These are phyloP conservation scores for Amanita rimosa DNA, from an alignment of 768 basidiomycete species.

Conservation along the genomic window DNA sequence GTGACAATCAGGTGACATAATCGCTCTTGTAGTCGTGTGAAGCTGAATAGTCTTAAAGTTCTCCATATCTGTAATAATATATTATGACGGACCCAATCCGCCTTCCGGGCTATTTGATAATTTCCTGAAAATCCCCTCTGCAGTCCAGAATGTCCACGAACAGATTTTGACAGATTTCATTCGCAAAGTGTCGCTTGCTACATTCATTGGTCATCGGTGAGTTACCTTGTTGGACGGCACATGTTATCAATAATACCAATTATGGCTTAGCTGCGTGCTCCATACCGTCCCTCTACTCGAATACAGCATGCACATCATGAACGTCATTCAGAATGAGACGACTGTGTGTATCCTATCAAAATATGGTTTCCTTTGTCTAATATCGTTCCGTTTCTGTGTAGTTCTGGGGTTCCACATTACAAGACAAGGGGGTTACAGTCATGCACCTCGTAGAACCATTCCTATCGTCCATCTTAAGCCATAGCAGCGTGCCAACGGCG, in stretches of 20 bases:
- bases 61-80: constrained; percentile 20
- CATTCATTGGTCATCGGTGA: constrained; percentile 8
- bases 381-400: not conserved
- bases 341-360: constrained; percentile 13
- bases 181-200: constrained; percentile 16
- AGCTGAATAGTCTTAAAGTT: constrained; percentile 1
- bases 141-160: constrained; percentile 18
- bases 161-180: constrained; percentile 24
- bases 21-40: not conserved
- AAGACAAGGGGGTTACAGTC: constrained; percentile 1
- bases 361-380: too few species aligned
- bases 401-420: not conserved
- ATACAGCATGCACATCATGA: constrained; percentile 18
- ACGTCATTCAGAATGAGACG: constrained; percentile 24
- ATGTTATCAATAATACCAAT: not conserved
- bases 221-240: not conserved
- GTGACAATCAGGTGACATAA: constrained; percentile 20
- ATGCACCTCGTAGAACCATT: constrained; percentile 34
- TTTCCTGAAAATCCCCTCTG: constrained; percentile 26
- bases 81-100: constrained; percentile 40
- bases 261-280: constrained; percentile 17
- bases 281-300: constrained; percentile 24
- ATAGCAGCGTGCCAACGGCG: constrained; percentile 25
- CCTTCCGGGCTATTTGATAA: constrained; percentile 35
- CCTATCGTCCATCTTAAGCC: constrained; percentile 26